Evolutionary conservation across 495 filamentous ascomycete genomes (phyloP).

Genomic region (Hypoxylon intermedium): DNA sequence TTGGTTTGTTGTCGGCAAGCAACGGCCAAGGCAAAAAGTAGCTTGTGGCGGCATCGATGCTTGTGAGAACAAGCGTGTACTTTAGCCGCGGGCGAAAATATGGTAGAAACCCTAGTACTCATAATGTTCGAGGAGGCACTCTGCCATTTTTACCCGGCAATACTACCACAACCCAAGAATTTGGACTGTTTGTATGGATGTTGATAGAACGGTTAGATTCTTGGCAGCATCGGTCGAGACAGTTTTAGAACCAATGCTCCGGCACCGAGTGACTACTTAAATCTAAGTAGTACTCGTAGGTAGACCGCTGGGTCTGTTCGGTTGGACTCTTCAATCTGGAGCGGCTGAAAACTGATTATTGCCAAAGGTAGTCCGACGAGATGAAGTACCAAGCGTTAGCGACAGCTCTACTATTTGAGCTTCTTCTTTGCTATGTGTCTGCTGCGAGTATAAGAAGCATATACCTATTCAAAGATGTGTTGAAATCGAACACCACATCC

Average conservation of each 20-base stretch:
- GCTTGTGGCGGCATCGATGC: background rate
- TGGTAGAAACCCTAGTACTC: background rate
- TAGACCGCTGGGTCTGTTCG: background rate
- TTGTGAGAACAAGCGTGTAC: background rate
- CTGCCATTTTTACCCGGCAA: conserved; percentile 15
- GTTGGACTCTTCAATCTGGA: background rate
- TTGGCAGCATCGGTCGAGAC: conserved; percentile 2
- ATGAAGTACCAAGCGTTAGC: conserved; percentile 27
- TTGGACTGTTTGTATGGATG: background rate
- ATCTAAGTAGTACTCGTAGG: background rate
- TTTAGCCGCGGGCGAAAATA: conserved; percentile 22
- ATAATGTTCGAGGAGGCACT: background rate
- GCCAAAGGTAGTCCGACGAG: background rate
- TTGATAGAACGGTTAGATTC: conserved; percentile 1
- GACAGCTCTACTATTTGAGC: conserved; percentile 37
- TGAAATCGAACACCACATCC: conserved; percentile 51
- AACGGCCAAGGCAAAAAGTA: no score
- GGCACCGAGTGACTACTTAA: background rate
- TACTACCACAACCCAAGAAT: conserved; percentile 17
- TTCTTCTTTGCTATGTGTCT: conserved; percentile 29
- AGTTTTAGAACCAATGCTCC: conserved; percentile 1
- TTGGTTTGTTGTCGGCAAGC: no score
- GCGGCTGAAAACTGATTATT: no score
- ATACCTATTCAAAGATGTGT: conserved; percentile 54
- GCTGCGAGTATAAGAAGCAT: conserved; percentile 44